These are phyloP conservation scores for Moesziomyces parantarcticus DNA, from an alignment of 1,284 basidiomycete genomes.

Conservation along the genomic window DNA sequence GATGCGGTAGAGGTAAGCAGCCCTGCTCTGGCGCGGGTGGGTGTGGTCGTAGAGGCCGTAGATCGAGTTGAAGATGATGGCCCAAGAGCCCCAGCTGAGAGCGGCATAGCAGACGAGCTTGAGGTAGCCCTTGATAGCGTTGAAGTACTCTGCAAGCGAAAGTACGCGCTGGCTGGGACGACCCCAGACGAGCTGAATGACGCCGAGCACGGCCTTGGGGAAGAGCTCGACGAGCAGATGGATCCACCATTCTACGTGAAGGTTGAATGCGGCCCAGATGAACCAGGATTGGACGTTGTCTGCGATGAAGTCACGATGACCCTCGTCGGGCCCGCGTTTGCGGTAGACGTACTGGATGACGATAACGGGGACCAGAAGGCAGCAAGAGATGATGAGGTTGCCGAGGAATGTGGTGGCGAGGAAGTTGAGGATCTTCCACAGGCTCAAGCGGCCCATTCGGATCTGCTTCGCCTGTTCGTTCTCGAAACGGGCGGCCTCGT, in stretches of 20 bases:
- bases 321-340: slow-evolving; percentile 21
- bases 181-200: slow-evolving; percentile 60
- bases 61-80: slow-evolving; percentile 63
- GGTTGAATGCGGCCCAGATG: slow-evolving; percentile 66
- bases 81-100: slow-evolving; percentile 62
- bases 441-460: slow-evolving; percentile 48
- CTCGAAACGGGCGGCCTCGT: slow-evolving; percentile 50
- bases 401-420: slow-evolving; percentile 61
- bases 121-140: slow-evolving; percentile 61
- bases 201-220: slow-evolving; percentile 44
- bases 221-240: slow-evolving; percentile 63
- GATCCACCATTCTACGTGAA: slow-evolving; percentile 63
- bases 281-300: slow-evolving; percentile 65
- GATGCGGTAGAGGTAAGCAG: slow-evolving; percentile 59
- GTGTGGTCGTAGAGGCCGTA: slow-evolving; percentile 56
- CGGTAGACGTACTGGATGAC: slow-evolving; percentile 62
- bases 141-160: slow-evolving; percentile 57
- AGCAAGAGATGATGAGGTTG: slow-evolving; percentile 57
- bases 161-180: slow-evolving; percentile 52
- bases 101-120: slow-evolving; percentile 62
- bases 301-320: slow-evolving; percentile 52
- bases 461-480: slow-evolving; percentile 51
- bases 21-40: slow-evolving; percentile 40
- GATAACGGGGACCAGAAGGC: slow-evolving; percentile 56
- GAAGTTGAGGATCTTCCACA: slow-evolving; percentile 55